Evolutionary conservation across 805 yeast species (phyloP).

Genomic region (Tetrapisispora taiwanensis): DNA sequence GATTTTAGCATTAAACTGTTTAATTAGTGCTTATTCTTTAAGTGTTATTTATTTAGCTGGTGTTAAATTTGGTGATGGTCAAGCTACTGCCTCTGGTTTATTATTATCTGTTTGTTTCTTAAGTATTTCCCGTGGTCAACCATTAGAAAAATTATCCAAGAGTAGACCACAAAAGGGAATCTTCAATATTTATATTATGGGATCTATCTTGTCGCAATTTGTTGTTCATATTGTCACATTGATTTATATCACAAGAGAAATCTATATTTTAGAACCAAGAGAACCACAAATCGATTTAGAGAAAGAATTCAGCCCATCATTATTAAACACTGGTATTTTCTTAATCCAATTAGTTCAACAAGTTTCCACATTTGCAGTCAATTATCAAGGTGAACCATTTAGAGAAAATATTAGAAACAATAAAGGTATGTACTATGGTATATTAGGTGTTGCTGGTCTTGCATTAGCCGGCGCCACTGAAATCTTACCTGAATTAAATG

Average conservation of each 20-base stretch:
- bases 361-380: constrained; percentile 94
- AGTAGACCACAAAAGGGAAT: constrained; percentile 97
- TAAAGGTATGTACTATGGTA: constrained; percentile 94
- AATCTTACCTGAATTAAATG: constrained; percentile 87
- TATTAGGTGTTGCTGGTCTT: constrained; percentile 79
- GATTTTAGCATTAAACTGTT: constrained; percentile 90
- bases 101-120: constrained; percentile 88
- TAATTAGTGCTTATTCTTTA: constrained; percentile 91
- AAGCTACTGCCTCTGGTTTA: constrained; percentile 93
- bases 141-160: constrained; percentile 77
- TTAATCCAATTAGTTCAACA: constrained; percentile 91
- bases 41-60: constrained; percentile 94
- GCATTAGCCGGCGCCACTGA: constrained; percentile 91
- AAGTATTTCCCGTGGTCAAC: constrained; percentile 88
- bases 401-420: constrained; percentile 83
- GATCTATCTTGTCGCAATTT: constrained; percentile 93
- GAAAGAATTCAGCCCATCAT: constrained; percentile 76
- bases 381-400: constrained; percentile 95
- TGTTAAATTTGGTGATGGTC: constrained; percentile 95
- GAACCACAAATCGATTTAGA: constrained; percentile 85
- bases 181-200: constrained; percentile 92
- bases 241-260: constrained; percentile 73
- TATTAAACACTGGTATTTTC: constrained; percentile 93
- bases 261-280: constrained; percentile 84
- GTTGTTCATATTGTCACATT: constrained; percentile 81